A percentile compares a stretch with the other conserved stretches of the same genome.
Conservation (phyloP, 2,329 filamentous ascomycete species). For the Hymenoscyphus scutula region DNA sequence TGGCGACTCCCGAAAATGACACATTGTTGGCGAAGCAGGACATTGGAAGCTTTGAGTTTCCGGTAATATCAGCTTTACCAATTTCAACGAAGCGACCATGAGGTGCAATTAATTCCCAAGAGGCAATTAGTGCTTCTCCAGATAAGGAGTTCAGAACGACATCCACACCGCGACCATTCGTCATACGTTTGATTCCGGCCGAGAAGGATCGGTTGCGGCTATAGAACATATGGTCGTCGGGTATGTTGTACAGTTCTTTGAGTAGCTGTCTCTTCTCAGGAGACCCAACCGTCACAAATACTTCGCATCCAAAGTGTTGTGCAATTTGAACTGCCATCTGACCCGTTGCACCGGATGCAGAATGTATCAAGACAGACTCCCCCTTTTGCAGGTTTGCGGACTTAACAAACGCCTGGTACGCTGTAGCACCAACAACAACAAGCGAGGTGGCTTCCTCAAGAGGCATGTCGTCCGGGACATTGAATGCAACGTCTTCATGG, state of each 20-base stretch:
- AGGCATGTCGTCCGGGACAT: too few relatives aligned
- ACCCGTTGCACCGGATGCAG: slow-evolving; percentile 35
- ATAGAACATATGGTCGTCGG: slow-evolving; percentile 40
- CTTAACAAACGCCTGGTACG: slow-evolving; percentile 22
- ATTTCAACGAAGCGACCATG: slow-evolving; percentile 41
- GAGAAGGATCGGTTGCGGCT: slow-evolving; percentile 38
- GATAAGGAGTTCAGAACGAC: slow-evolving; percentile 31
- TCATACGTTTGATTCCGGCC: slow-evolving; percentile 31
- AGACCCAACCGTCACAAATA: slow-evolving; percentile 37
- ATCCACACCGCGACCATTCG: slow-evolving; percentile 30
- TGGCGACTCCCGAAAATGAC: slow-evolving; percentile 41
- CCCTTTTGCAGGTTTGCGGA: slow-evolving; percentile 16
- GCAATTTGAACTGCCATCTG: slow-evolving; percentile 35
- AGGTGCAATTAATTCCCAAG: slow-evolving; percentile 42
- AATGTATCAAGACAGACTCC: slow-evolving; percentile 37
- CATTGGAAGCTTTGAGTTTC: slow-evolving; percentile 34
- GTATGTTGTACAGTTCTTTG: too few relatives aligned
- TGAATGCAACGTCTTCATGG: too few relatives aligned
- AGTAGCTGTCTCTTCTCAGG: too few relatives aligned
- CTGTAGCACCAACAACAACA: slow-evolving; percentile 22
- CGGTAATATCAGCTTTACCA: slow-evolving; percentile 28
- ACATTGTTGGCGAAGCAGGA: slow-evolving; percentile 39
- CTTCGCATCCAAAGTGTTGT: slow-evolving; percentile 23
- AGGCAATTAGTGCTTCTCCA: slow-evolving; percentile 38
- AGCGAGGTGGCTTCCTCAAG: too few relatives aligned